A percentile compares a stretch with the other conserved stretches of the same genome.
phyloP scores from a whole-genome alignment of 805 yeast genomes.

The Candida caryicola region DNA sequence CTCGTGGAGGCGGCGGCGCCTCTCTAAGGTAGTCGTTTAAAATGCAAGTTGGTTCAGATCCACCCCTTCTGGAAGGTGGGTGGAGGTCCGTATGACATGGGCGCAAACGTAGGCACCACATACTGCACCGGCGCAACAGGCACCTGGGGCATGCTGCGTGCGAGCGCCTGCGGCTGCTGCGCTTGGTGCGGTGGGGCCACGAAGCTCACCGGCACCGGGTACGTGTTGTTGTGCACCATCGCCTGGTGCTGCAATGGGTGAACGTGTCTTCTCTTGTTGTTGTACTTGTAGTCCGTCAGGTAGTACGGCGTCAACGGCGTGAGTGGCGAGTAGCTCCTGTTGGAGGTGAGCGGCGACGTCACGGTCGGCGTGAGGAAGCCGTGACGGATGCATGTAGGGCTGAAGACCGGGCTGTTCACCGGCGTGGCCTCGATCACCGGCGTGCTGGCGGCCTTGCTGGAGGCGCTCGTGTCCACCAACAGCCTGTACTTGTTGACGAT shows the following conservation, averaged over 20 bases:
- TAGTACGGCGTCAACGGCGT: conserved; percentile 23
- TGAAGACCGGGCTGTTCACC: conserved; percentile 9
- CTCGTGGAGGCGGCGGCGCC: too few species aligned
- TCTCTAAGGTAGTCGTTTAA: too few species aligned
- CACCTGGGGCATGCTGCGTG: too few species aligned
- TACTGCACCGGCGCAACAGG: too few species aligned
- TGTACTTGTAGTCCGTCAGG: conserved; percentile 6
- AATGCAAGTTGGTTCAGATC: neutral
- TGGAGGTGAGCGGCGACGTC: conserved; percentile 6
- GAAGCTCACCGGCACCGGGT: neutral
- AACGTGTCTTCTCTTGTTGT: conserved; percentile 7
- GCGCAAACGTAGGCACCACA: neutral
- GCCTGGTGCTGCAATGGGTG: conserved; percentile 4
- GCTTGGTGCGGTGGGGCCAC: neutral
- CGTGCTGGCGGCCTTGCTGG: conserved; percentile 1
- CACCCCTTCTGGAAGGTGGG: neutral
- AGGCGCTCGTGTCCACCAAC: conserved; percentile 8
- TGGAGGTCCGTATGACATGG: neutral
- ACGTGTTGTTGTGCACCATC: conserved; percentile 1
- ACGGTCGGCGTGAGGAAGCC: conserved; percentile 1
- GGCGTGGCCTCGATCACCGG: neutral
- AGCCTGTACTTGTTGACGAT: conserved; percentile 10
- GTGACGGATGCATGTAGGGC: neutral
- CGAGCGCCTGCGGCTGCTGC: too few species aligned
- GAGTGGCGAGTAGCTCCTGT: conserved; percentile 16